These are phyloP conservation scores for Boletus rex-veris DNA, from an alignment of 768 basidiomycete genomes.

Conservation along the genomic window DNA sequence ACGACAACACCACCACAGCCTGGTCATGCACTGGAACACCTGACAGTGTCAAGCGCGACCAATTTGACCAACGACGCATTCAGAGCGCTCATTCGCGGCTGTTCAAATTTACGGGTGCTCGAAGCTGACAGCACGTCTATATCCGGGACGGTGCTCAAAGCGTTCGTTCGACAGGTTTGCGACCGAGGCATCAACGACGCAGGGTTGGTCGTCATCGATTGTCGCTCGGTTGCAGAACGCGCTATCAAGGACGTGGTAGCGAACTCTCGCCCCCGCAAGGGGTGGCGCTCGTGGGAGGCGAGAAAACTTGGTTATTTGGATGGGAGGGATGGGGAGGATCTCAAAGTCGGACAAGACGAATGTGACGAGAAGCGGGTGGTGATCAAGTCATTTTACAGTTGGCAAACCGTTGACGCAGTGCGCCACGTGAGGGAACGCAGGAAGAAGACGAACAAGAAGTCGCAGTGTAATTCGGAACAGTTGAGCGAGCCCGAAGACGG, in stretches of 20 bases:
- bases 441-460: constrained; percentile 48
- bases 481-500: constrained; percentile 30
- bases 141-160: constrained; percentile 52
- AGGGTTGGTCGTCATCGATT: constrained; percentile 69
- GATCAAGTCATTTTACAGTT: constrained; percentile 80
- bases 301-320: constrained; percentile 70
- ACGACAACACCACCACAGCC: constrained; percentile 36
- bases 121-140: constrained; percentile 83
- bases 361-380: constrained; percentile 71
- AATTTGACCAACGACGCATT: constrained; percentile 64
- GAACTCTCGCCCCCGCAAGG: constrained; percentile 62
- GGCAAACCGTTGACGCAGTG: constrained; percentile 83
- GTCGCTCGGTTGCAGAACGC: constrained; percentile 62
- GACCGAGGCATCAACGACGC: constrained; percentile 49
- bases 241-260: constrained; percentile 57
- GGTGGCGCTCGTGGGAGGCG: constrained; percentile 74
- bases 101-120: constrained; percentile 57
- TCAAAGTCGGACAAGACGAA: constrained; percentile 75
- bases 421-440: constrained; percentile 59
- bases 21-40: constrained; percentile 68
- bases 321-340: constrained; percentile 59
- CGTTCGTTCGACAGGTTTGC: constrained; percentile 60
- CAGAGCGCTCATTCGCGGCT: constrained; percentile 57
- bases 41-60: constrained; percentile 66
- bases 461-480: constrained; percentile 34